Base-by-base conservation (phyloP, 2,329 filamentous ascomycete species). In the Colletotrichum coccodes region DNA sequence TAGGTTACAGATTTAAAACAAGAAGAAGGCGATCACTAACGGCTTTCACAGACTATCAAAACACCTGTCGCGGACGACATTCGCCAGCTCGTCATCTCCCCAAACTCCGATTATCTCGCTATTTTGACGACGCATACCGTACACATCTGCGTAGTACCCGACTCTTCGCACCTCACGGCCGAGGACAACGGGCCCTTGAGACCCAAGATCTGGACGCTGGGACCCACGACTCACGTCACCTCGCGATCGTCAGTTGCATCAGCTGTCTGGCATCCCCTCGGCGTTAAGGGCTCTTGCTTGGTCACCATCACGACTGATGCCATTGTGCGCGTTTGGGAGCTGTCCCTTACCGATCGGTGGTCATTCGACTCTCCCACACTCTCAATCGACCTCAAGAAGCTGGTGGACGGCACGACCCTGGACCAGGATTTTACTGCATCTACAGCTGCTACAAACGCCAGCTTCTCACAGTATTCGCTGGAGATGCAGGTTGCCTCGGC, bases 401-500 rank as follows among this genome's bases (percentile, higher is more conserved):
- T 99, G 52, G 93, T 91, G 21, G 95, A 97, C 79, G 95, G 94
- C 30, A 91, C 89, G 3, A 94, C 89, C 4, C 85, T 92, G 21
- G 92, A 97, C 71, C 92, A 97, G 73, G 93, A 98, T 77, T 93
- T 97, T 76, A 86, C 90, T 36, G 93, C 94, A 6, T 93, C 93
- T 1, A 89, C 87, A 23, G 91, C 91, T 71, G 88, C 91, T 8
- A 91, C 90, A 49, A 94, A 90, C 77, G 94, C 92, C 73, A 91
- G 90, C 11, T 98, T 97, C 75, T 97, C 94, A 1, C 92, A 94
- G 0, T 95, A 98, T 77, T 89, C 89, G 2, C 91, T 97, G 68
- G 95, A 98, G 77, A 97, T 99, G 91, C 93, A 98, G 76, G 94
- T 97, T 26, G 94, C 94, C 4, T 91, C 95, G 2, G 94, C 95